Percentiles rank a stretch among this genome's conserved stretches.
Evolutionary conservation across 1,284 basidiomycete species (phyloP).

Genomic region (Cryptococcus depauperatus): DNA sequence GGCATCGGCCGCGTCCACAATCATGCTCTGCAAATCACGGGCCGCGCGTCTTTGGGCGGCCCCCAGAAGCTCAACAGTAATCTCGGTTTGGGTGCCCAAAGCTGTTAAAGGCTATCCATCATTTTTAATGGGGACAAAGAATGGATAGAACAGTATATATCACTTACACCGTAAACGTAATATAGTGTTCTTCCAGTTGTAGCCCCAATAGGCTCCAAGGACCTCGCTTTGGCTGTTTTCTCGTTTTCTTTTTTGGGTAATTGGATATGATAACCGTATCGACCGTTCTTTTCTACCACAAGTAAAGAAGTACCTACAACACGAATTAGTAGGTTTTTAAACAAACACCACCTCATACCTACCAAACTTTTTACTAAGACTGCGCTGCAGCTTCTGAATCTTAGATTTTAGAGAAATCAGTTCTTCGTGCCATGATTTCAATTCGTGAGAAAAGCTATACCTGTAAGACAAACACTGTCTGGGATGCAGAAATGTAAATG

Average conservation of each 20-base stretch:
- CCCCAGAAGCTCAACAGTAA: conserved; percentile 53
- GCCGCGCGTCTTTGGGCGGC: conserved; percentile 64
- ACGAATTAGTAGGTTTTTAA: neutral
- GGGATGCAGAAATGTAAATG: neutral
- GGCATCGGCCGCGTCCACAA: conserved; percentile 55
- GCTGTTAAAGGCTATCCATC: conserved; percentile 50
- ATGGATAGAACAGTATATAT: neutral
- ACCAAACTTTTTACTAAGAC: conserved; percentile 50
- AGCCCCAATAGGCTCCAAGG: conserved; percentile 21
- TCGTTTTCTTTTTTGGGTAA: conserved; percentile 54
- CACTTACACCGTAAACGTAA: conserved; percentile 56
- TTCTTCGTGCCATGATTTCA: conserved; percentile 52
- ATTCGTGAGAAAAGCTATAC: conserved; percentile 58
- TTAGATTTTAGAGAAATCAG: conserved; percentile 19
- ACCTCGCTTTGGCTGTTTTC: conserved; percentile 23
- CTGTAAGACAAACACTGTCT: neutral
- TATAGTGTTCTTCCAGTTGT: conserved; percentile 49
- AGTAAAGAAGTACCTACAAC: conserved; percentile 59
- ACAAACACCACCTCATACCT: conserved; percentile 13
- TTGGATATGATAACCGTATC: conserved; percentile 63
- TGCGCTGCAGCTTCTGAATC: conserved; percentile 25
- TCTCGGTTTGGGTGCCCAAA: conserved; percentile 59
- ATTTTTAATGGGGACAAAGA: too few species aligned
- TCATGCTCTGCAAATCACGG: conserved; percentile 60
- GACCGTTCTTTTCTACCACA: conserved; percentile 58